Conservation (phyloP, 768 basidiomycete genomes). For the Collybia mongolica region DNA sequence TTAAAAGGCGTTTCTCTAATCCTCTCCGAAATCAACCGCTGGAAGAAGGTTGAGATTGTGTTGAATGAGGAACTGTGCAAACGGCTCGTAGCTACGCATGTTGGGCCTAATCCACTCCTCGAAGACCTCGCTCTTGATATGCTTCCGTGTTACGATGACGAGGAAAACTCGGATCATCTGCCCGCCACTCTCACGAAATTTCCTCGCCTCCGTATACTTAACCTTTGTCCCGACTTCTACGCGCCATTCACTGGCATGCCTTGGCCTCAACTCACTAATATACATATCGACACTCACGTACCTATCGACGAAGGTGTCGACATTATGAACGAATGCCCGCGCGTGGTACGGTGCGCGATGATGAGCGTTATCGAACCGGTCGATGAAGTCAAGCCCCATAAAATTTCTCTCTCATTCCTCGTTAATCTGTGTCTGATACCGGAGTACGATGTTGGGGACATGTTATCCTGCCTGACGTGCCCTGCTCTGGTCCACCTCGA, state of each 20-base stretch:
- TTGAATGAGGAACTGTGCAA: background rate
- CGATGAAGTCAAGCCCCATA: too few relatives aligned
- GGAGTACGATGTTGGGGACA: background rate
- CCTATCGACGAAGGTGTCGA: background rate
- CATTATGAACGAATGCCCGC: background rate
- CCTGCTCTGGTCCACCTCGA: background rate
- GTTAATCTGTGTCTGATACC: background rate
- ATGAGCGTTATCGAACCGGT: too few relatives aligned
- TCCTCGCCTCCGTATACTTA: background rate
- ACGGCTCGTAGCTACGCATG: background rate
- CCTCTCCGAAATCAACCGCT: background rate
- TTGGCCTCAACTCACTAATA: background rate
- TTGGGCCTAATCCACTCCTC: background rate
- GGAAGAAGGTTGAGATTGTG: background rate
- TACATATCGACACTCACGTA: background rate
- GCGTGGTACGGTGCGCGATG: too few relatives aligned
- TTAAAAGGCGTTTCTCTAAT: background rate
- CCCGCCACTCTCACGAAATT: background rate
- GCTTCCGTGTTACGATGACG: too few relatives aligned
- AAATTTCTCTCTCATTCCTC: background rate
- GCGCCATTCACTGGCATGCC: background rate
- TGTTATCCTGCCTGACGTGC: background rate
- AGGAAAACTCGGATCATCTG: background rate
- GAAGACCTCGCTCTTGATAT: background rate
- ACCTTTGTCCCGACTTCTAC: too few relatives aligned